phyloP scores from a whole-genome alignment of 202 grass and related monocot genomes.

The Brachypodium distachyon region DNA sequence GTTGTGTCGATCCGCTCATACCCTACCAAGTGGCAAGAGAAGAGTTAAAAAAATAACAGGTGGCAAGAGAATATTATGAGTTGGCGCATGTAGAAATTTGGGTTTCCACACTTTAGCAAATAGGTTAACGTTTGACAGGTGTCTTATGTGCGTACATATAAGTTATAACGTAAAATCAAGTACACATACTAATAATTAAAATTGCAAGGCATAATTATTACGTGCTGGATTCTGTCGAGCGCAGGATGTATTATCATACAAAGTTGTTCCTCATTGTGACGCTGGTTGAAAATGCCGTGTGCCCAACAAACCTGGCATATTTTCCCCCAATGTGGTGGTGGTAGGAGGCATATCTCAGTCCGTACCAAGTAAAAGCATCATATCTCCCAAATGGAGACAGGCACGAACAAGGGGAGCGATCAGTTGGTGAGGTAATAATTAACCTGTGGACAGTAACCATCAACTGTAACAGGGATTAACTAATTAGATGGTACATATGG shows the following conservation, averaged over 20 bases:
- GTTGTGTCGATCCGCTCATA: too few relatives aligned
- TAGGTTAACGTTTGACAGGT: background rate
- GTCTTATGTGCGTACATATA: background rate
- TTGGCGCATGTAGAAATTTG: background rate
- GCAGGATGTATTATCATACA: background rate
- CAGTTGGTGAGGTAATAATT: background rate
- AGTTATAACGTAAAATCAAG: background rate
- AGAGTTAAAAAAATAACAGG: too few relatives aligned
- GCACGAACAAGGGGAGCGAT: background rate
- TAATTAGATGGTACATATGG: background rate
- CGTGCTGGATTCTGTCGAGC: constrained; percentile 13
- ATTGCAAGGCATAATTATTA: background rate
- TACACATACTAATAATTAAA: background rate
- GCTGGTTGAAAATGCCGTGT: background rate
- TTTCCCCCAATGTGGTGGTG: background rate
- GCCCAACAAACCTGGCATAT: background rate
- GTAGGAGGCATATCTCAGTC: constrained; percentile 26
- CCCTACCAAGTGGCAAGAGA: background rate
- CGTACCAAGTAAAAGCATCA: constrained; percentile 26
- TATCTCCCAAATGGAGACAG: background rate
- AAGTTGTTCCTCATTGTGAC: background rate
- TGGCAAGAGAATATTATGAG: background rate
- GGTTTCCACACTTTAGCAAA: too few relatives aligned
- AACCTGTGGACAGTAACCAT: background rate
- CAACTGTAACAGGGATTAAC: background rate